These are phyloP conservation scores for Globisporangium spiculum DNA, from an alignment of 352 stramenopile genomes.

Conservation along the genomic window DNA sequence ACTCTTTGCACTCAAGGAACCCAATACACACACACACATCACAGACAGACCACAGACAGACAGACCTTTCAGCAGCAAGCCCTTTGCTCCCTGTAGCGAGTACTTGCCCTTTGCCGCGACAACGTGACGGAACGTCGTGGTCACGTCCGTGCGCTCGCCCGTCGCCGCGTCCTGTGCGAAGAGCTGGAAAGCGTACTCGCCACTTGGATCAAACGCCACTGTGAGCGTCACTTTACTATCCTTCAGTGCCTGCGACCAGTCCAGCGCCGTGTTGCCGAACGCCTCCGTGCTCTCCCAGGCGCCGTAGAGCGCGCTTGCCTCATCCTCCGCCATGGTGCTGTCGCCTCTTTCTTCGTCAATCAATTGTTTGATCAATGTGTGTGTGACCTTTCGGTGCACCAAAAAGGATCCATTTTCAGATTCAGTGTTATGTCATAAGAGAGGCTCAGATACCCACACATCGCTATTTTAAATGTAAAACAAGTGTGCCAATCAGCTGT, in stretches of 20 bases:
- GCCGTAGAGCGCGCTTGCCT: constrained; percentile 18
- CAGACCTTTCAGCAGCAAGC: constrained; percentile 30
- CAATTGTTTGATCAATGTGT: background rate
- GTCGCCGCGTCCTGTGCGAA: constrained; percentile 15
- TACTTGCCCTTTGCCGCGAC: constrained; percentile 44
- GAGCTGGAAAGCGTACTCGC: constrained; percentile 41
- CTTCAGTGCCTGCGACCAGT: constrained; percentile 75
- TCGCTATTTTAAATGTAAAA: background rate
- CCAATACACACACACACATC: background rate
- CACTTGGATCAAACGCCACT: constrained; percentile 37
- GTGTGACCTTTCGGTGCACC: background rate
- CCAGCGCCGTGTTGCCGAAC: constrained; percentile 73
- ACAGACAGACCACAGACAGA: background rate
- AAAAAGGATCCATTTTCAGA: background rate
- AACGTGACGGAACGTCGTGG: constrained; percentile 50
- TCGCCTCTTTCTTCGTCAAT: background rate
- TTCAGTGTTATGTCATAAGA: background rate
- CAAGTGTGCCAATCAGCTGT: background rate
- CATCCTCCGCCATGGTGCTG: background rate
- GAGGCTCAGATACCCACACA: background rate
- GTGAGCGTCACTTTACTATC: constrained; percentile 35
- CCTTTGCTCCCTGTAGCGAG: constrained; percentile 23
- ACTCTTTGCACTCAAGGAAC: no score
- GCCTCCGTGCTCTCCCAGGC: constrained; percentile 65
- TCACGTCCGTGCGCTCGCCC: constrained; percentile 41